Conservation (phyloP, 768 basidiomycete species). For the Tylopilus intermedius region DNA sequence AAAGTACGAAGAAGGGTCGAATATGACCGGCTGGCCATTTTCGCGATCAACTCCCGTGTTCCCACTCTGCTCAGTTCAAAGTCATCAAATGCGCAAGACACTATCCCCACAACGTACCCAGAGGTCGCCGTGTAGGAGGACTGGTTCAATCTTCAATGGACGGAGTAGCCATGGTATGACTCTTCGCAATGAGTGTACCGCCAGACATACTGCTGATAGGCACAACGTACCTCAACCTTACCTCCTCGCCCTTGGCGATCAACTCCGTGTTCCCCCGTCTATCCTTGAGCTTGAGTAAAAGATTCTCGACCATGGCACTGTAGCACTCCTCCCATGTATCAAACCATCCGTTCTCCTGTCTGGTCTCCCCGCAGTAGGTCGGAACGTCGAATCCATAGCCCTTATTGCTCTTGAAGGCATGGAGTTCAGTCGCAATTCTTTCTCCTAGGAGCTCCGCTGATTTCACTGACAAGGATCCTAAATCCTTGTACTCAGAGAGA, state of each 20-base stretch:
- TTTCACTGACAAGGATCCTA: conserved; percentile 41
- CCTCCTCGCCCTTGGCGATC: conserved; percentile 46
- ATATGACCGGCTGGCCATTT: conserved; percentile 61
- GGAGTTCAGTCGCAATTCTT: conserved; percentile 64
- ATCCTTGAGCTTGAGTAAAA: conserved; percentile 45
- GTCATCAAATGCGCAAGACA: background rate
- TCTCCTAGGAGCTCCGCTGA: conserved; percentile 51
- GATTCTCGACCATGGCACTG: conserved; percentile 52
- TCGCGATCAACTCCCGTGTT: conserved; percentile 58
- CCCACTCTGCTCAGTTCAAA: conserved; percentile 48
- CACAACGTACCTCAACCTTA: conserved; percentile 42
- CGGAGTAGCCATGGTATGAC: conserved; percentile 70
- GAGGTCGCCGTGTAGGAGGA: conserved; percentile 72
- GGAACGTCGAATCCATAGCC: conserved; percentile 71
- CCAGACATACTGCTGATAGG: background rate
- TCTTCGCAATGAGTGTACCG: conserved; percentile 33
- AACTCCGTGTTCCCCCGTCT: conserved; percentile 42
- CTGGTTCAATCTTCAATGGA: conserved; percentile 54
- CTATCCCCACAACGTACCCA: conserved; percentile 50
- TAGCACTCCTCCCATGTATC: conserved; percentile 69
- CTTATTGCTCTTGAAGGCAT: conserved; percentile 45
- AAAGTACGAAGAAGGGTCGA: conserved; percentile 74
- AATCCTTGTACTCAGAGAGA: conserved; percentile 68
- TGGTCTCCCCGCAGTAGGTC: conserved; percentile 73
- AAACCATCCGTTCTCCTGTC: conserved; percentile 69